Evolutionary conservation across 1,284 basidiomycete species (phyloP).

Genomic region (Cutaneotrichosporon sp.): DNA sequence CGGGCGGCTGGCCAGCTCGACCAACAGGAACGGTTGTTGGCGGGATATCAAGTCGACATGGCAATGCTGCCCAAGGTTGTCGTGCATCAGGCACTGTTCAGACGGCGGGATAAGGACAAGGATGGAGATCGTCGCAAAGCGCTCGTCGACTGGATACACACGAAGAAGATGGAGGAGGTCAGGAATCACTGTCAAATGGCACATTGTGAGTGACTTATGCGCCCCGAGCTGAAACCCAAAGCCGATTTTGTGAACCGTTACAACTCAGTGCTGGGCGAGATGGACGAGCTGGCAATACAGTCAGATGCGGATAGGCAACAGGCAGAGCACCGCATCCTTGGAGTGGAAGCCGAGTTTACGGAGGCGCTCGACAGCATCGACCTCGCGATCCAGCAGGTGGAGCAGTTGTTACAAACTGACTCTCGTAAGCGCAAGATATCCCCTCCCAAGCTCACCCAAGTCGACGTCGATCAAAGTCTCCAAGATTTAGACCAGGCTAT

Average conservation of each 20-base stretch:
- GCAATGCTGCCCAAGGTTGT: conserved; percentile 36
- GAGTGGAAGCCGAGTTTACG: conserved; percentile 48
- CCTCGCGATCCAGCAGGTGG: conserved; percentile 31
- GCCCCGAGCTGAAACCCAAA: conserved; percentile 2
- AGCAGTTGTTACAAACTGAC: conserved; percentile 21
- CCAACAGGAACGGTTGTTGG: conserved; percentile 31
- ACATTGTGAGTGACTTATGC: conserved; percentile 26
- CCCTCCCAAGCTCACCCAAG: conserved; percentile 12
- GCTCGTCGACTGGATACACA: conserved; percentile 42
- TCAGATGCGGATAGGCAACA: conserved; percentile 67
- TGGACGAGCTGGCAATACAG: conserved; percentile 60
- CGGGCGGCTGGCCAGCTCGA: conserved; percentile 32
- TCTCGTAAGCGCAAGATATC: conserved; percentile 3
- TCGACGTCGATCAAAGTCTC: conserved; percentile 22
- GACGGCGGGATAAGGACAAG: conserved; percentile 27
- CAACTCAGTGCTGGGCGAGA: conserved; percentile 26
- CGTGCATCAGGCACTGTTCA: conserved; percentile 36
- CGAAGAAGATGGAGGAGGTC: conserved; percentile 45
- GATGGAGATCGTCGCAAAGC: conserved; percentile 33
- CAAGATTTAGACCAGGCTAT: conserved; percentile 41
- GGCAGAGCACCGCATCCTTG: conserved; percentile 56
- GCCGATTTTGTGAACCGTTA: conserved; percentile 34
- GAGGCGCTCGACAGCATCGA: conserved; percentile 34
- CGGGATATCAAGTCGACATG: conserved; percentile 37
- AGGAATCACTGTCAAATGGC: conserved; percentile 33